Base-by-base conservation (phyloP, 129 eudicot species). In the Chrysanthemum lavandulifolium region DNA sequence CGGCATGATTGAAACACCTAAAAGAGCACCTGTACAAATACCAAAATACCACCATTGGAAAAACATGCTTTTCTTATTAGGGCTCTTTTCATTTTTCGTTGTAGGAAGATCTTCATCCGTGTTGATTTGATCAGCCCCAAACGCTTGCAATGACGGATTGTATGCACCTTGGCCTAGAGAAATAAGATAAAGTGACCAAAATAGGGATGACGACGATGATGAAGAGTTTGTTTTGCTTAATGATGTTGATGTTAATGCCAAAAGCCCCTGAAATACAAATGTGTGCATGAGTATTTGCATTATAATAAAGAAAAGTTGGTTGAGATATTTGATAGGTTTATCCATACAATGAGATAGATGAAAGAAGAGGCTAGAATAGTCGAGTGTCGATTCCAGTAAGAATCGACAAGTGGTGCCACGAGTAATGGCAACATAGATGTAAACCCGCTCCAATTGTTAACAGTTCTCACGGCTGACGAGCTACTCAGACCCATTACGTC, bases 1-100 rank as follows among this genome's bases (percentile, higher is more conserved):
- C 0, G 99, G 83, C 97, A 95, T 83, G 33, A 90, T 55, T 1
- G 96, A 84, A 23, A 90, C 90, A 14, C 99, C 99, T 47, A 95
- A 45, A 40, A 95, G 97, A 79, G 94, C 85, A 1, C 99, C 99
- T 15, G 80, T 88, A 47, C 99, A 95, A 2, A 95, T 67, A 5
- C 99, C 99, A 43, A 88, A 95, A 68, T 95, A 95, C 99, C 97
- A 95, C 97, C 96, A 90, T n/a, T 91, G 90, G 67, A 95, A 95
- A 27, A 95, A 95, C 72, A 72, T 36, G 51, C 91, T 88, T 75
- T 87, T 90, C 70, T 68, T 76, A 49, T 72, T 73, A 2, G 88
- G 53, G 5, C 5, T 33, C 61, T 76, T 71, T 1, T 84, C 89
- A 8, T 61, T 73, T 52, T 81, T 83, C 14, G 72, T 79, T 6